Percentiles rank a stretch among this genome's conserved stretches.
Evolutionary conservation across 805 yeast species (phyloP).

Genomic region (Candida morakotiae): DNA sequence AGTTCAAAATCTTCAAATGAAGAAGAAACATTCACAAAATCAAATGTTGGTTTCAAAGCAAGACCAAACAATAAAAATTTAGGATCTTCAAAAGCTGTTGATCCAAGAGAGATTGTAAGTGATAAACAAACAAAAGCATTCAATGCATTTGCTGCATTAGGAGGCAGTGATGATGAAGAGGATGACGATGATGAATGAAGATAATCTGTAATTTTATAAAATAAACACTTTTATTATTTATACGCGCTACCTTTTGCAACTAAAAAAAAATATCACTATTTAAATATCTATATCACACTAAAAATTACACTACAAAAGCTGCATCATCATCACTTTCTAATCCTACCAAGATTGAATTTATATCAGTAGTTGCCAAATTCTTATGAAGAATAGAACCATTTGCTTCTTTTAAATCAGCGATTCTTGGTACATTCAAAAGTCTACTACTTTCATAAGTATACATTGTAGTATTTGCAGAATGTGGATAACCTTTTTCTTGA

Average conservation of each 20-base stretch:
- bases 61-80: slow-evolving; percentile 73
- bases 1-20: slow-evolving; percentile 45
- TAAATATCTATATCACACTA: too few species aligned
- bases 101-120: slow-evolving; percentile 65
- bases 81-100: slow-evolving; percentile 70
- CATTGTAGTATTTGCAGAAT: slow-evolving; percentile 1
- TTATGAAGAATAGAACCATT: slow-evolving; percentile 27
- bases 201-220: background rate
- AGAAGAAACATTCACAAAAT: slow-evolving; percentile 44
- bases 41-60: slow-evolving; percentile 48
- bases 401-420: slow-evolving; percentile 33
- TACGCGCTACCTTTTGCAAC: too few species aligned
- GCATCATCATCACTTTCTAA: slow-evolving; percentile 34
- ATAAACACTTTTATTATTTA: background rate
- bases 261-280: too few species aligned
- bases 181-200: slow-evolving; percentile 9
- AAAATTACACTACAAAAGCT: slow-evolving; percentile 17
- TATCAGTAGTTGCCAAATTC: slow-evolving; percentile 29
- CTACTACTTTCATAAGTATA: slow-evolving; percentile 13
- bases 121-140: slow-evolving; percentile 63
- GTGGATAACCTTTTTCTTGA: slow-evolving; percentile 5
- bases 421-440: slow-evolving; percentile 23
- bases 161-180: slow-evolving; percentile 48
- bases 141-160: slow-evolving; percentile 81
- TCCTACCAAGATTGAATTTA: slow-evolving; percentile 29